Evolutionary conservation across 169 alveolate species (phyloP).

Genomic region (Ichthyophthirius multifiliis): DNA sequence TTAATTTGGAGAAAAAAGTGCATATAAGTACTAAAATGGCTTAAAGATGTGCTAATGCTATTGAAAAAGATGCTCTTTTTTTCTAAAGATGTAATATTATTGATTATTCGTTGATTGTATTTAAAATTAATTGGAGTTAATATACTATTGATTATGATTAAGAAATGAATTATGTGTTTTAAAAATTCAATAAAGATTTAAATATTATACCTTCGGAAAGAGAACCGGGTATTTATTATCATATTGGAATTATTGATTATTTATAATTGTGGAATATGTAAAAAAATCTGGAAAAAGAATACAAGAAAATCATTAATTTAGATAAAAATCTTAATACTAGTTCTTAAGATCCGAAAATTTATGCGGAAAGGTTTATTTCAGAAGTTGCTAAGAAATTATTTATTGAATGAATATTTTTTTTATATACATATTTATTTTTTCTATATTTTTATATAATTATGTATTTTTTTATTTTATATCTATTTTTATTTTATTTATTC

Average conservation of each 20-base stretch:
- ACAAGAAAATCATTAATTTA: slow-evolving; percentile 13
- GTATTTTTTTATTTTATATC: too few species aligned
- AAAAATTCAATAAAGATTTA: slow-evolving; percentile 2
- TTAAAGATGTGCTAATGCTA: neutral
- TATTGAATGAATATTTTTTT: neutral
- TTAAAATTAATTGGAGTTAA: slow-evolving; percentile 27
- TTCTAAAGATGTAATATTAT: slow-evolving; percentile 15
- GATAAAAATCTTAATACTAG: slow-evolving; percentile 29
- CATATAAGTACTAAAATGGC: neutral
- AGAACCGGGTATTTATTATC: slow-evolving; percentile 25
- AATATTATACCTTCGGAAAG: neutral
- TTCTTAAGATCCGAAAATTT: slow-evolving; percentile 19
- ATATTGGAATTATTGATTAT: slow-evolving; percentile 37
- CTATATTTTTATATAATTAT: too few species aligned
- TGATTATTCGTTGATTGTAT: slow-evolving; percentile 34
- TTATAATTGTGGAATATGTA: slow-evolving; percentile 26
- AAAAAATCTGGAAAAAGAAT: slow-evolving; percentile 26
- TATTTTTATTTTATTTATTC: too few species aligned
- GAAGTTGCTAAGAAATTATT: neutral
- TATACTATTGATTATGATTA: neutral
- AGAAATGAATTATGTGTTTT: neutral
- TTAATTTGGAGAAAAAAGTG: slow-evolving; percentile 9
- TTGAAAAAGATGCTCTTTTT: slow-evolving; percentile 21
- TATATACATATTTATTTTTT: too few species aligned
- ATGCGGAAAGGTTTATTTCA: slow-evolving; percentile 18